A percentile compares a stretch with the other conserved stretches of the same genome.
Conservation (phyloP, 306 rosid genomes). For the Prunus padus region DNA sequence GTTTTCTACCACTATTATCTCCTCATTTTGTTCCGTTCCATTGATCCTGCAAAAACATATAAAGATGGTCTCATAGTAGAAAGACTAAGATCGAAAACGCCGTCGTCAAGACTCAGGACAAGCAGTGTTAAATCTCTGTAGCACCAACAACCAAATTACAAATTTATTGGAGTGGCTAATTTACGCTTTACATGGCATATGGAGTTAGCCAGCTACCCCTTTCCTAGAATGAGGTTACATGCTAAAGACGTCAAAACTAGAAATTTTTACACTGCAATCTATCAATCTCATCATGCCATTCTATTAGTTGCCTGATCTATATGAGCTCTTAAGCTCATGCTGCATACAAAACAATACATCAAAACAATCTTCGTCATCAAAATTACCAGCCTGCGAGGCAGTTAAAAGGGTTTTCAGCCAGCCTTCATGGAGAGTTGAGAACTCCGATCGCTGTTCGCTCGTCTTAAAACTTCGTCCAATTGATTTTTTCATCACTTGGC, state of each 20-base stretch:
- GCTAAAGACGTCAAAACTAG: background rate
- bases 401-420: conserved; percentile 72
- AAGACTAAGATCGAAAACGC: too few relatives aligned
- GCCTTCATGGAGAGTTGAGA: conserved; percentile 88
- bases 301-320: conserved; percentile 38
- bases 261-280: background rate
- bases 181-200: too few relatives aligned
- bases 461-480: conserved; percentile 58
- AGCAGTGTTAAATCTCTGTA: too few relatives aligned
- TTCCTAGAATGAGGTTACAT: background rate
- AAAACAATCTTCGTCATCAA: conserved; percentile 53
- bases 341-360: conserved; percentile 73
- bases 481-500: conserved; percentile 61
- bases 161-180: background rate
- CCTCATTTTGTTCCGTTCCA: conserved; percentile 10
- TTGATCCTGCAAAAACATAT: background rate
- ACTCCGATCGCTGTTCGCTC: conserved; percentile 77
- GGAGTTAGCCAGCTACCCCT: too few relatives aligned
- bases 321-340: conserved; percentile 61
- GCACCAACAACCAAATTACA: background rate
- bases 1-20: conserved; percentile 23
- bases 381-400: conserved; percentile 32
- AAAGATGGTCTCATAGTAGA: too few relatives aligned
- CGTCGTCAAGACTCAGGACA: too few relatives aligned
- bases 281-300: background rate